Base-by-base conservation (phyloP, 495 filamentous ascomycete genomes). In the Staphylotrichum longicolle region DNA sequence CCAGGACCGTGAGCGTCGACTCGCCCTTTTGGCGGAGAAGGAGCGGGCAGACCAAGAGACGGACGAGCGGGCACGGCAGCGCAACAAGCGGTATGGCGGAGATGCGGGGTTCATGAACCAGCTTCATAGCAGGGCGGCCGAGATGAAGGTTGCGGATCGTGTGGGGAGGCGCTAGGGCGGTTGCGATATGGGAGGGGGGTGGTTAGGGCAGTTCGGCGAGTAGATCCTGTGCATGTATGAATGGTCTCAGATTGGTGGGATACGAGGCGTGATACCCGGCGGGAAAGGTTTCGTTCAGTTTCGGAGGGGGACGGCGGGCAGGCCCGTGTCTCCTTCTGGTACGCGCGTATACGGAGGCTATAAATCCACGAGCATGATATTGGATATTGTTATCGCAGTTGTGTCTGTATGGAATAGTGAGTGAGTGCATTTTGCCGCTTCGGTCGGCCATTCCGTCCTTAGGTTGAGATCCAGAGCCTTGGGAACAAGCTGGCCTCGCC, bases 1-100 rank as follows among this genome's bases (percentile, higher is more conserved):
- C 70, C 65, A 80, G 42, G 85, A 88, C 52, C 89, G 94, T 20
- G 84, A 85, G 51, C 81, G 83, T 47, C 85, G 92, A 33, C 77
- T 97, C 27, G 82, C 84, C 2, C 83, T 86, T 5, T 79, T 94
- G 44, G 82, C 81, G 37, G 82, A 83, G 44, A 79, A 80, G 57
- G 91, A 96, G 62, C 78, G 86, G 50, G 72, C 76, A 15, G 82
- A 85, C 63, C 76, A 78, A 39, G 86, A 89, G 66, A 82, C 80
- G 1, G 91, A 96, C 50, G 83, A 87, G 35, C 74, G 68, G 50
- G 80, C 77, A 37, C 78, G 87, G 45, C 75, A 82, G 63, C 76
- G 78, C 27, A 83, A 81, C 46, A 78, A 79, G 47, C 85, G 83
- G 67, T 82, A 80, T 64, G 85, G 83, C 35, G 85, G 82, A n/a